phyloP scores from a whole-genome alignment of 2,329 filamentous ascomycete genomes.

The Mycosphaerella sp. region DNA sequence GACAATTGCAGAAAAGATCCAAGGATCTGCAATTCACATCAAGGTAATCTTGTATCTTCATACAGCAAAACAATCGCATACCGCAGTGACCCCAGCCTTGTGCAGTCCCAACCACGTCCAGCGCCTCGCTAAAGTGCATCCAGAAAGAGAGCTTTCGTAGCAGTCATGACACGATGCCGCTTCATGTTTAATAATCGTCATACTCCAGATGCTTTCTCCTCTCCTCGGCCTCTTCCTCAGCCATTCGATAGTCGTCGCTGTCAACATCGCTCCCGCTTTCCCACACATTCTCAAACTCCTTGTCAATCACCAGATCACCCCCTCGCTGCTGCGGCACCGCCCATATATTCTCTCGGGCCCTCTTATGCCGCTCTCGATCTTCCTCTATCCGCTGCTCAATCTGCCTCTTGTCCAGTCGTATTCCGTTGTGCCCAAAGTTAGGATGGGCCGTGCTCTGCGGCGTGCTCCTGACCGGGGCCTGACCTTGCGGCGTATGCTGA shows the following conservation, averaged over 20 bases:
- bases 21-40: too few relatives aligned
- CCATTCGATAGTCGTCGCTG: conserved; percentile 75
- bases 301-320: conserved; percentile 51
- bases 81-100: neutral
- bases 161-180: neutral
- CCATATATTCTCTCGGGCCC: conserved; percentile 88
- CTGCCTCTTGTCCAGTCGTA: conserved; percentile 71
- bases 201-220: conserved; percentile 45
- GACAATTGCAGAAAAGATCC: too few relatives aligned
- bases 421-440: conserved; percentile 18
- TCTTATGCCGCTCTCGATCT: conserved; percentile 89
- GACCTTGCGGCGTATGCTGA: conserved; percentile 2
- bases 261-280: conserved; percentile 81
- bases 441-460: conserved; percentile 24
- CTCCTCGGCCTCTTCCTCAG: conserved; percentile 65
- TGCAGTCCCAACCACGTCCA: neutral
- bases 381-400: conserved; percentile 96
- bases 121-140: conserved; percentile 1
- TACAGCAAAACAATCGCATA: neutral
- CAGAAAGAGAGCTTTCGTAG: neutral
- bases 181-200: conserved; percentile 25
- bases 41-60: neutral
- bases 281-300: conserved; percentile 77
- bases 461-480: conserved; percentile 15
- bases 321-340: conserved; percentile 50